phyloP scores from a whole-genome alignment of 2,329 filamentous ascomycete genomes.

The Fusarium aywerte region DNA sequence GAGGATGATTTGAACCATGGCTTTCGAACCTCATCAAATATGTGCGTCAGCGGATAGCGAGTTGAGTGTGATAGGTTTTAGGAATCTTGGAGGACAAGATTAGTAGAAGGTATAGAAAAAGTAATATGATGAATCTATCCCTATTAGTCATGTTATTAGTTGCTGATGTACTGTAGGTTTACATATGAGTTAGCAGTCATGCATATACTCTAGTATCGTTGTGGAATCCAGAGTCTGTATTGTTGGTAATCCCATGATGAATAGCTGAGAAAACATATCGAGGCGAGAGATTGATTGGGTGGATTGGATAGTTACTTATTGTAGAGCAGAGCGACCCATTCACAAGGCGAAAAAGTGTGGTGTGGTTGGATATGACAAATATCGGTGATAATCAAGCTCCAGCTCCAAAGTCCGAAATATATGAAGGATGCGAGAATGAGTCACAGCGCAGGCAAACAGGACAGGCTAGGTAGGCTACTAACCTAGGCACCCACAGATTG shows the following conservation, averaged over 20 bases:
- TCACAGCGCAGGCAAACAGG: slow-evolving; percentile 27
- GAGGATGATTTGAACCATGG: background rate
- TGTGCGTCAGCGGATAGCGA: background rate
- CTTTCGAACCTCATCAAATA: background rate
- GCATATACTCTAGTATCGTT: background rate
- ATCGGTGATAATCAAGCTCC: slow-evolving; percentile 31
- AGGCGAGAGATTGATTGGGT: background rate
- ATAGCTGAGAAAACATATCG: background rate
- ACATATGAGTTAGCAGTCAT: background rate
- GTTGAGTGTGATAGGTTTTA: background rate
- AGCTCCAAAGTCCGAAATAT: slow-evolving; percentile 38
- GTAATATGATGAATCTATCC: slow-evolving; percentile 1
- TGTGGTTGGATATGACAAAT: slow-evolving; percentile 44
- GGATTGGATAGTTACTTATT: background rate
- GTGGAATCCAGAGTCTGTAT: background rate
- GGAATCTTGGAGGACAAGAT: background rate
- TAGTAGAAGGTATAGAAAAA: slow-evolving; percentile 8
- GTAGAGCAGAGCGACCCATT: background rate
- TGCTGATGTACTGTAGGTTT: background rate
- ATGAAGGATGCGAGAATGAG: slow-evolving; percentile 27
- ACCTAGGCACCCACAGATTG: slow-evolving; percentile 8
- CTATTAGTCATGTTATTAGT: background rate
- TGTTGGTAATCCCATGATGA: background rate
- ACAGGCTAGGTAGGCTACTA: too few relatives aligned
- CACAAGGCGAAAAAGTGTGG: slow-evolving; percentile 12